A percentile compares a stretch with the other conserved stretches of the same genome.
phyloP scores from a whole-genome alignment of 768 basidiomycete species.

The Tricholoma terreum region DNA sequence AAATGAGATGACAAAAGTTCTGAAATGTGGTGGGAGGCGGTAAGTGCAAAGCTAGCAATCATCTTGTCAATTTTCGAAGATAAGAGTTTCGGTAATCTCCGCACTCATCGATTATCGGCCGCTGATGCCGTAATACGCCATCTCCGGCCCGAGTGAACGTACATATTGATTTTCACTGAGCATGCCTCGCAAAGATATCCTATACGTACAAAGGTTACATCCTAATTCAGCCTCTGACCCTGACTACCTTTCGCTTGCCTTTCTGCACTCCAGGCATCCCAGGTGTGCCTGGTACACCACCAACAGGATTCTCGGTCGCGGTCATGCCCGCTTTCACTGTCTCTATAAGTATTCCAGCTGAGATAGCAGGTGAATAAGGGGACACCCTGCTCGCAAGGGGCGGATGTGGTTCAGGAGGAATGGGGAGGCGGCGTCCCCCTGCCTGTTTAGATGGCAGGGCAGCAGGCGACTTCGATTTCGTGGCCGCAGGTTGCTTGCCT shows the following conservation, averaged over 20 bases:
- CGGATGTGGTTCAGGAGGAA: slow-evolving; percentile 75
- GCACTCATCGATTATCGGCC: no score
- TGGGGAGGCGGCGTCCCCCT: slow-evolving; percentile 52
- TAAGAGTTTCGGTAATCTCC: no score
- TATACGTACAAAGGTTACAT: not conserved
- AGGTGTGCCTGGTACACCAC: slow-evolving; percentile 30
- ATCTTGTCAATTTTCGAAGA: no score
- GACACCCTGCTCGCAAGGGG: slow-evolving; percentile 72
- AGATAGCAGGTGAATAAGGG: slow-evolving; percentile 74
- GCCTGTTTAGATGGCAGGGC: slow-evolving; percentile 27
- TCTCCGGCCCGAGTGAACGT: no score
- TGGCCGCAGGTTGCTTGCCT: slow-evolving; percentile 49
- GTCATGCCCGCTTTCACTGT: slow-evolving; percentile 86
- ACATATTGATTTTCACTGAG: no score
- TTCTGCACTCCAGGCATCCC: slow-evolving; percentile 53
- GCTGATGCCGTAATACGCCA: no score
- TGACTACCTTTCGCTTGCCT: slow-evolving; percentile 77
- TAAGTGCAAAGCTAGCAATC: no score
- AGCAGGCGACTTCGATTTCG: slow-evolving; percentile 44
- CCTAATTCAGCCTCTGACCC: slow-evolving; percentile 55
- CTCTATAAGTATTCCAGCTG: slow-evolving; percentile 76
- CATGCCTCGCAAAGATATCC: no score
- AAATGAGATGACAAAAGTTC: no score
- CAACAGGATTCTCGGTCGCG: slow-evolving; percentile 49
- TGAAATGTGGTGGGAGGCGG: no score